phyloP scores from a whole-genome alignment of 441 rosid species.

The Daphne laureola region DNA sequence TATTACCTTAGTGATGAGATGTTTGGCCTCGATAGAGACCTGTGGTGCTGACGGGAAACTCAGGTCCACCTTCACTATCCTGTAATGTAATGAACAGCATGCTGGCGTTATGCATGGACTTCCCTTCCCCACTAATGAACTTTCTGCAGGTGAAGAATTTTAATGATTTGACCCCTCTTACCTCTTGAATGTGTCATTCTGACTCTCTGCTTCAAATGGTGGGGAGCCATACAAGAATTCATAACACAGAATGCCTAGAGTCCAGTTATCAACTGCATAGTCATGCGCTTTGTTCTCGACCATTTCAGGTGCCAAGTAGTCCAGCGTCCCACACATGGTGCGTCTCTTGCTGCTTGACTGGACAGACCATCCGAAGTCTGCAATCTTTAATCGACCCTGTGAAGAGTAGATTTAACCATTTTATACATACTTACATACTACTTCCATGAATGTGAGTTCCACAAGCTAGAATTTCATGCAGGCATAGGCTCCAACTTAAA shows the following conservation, averaged over 20 bases:
- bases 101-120: not conserved
- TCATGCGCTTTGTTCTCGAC: constrained; percentile 88
- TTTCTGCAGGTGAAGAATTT: constrained; percentile 1
- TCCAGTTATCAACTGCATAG: constrained; percentile 94
- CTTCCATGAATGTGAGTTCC: too few species aligned
- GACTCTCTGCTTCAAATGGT: constrained; percentile 89
- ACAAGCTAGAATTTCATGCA: too few species aligned
- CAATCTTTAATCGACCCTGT: constrained; percentile 87
- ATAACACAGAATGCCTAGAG: constrained; percentile 79
- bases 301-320: constrained; percentile 95
- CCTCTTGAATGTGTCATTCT: constrained; percentile 76
- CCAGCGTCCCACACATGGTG: constrained; percentile 96
- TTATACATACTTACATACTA: not conserved
- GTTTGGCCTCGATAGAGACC: constrained; percentile 62
- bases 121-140: not conserved
- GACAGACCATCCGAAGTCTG: constrained; percentile 97
- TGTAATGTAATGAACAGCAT: constrained; percentile 23
- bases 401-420: not conserved
- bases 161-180: constrained; percentile 9
- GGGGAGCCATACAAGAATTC: constrained; percentile 90
- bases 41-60: constrained; percentile 61
- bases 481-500: too few species aligned
- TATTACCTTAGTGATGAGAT: constrained; percentile 56
- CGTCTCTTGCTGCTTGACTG: constrained; percentile 84
- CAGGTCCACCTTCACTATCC: constrained; percentile 72